Base-by-base conservation (phyloP, 352 stramenopile genomes). In the Pythium aristosporum region DNA sequence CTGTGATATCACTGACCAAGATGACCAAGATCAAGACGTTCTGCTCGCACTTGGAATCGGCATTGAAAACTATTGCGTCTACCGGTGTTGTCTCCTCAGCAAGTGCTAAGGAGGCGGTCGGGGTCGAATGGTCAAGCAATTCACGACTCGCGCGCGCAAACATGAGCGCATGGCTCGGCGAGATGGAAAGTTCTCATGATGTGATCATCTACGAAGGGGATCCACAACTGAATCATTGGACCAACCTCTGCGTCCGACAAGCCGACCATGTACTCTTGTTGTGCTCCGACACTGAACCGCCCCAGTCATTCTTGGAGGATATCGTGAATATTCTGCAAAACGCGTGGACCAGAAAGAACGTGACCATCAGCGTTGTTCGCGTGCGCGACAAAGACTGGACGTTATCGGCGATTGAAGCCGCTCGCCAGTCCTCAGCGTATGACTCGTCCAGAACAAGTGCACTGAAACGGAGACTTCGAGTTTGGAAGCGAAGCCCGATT, bases 181-280 rank as follows among this genome's bases (percentile, higher is more conserved):
- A 96, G 9, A 75, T 96, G 10, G 87, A 96, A 50, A 87, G 80
- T 41, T 77, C 80, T 0, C 81, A 86, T 36, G 83, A 93, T 34
- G 53, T 96, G 18, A 80, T 94, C 3, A 87, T 96, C 36, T 94
- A 92, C 52, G 85, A 94, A 66, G 85, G 80, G 8, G 87, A 96
- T 55, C 64, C 67, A 23, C 64, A 87, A 20, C 67, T 94, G 20
- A 94, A 81, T 16, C 65, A 73, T 5, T 96, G 87, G 87, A 94
- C 85, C 7, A 88, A 88, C 63, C 66, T 96, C 4, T 96, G 87
- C 44, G 82, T 96, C 55, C 84, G 87, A 0, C 87, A 96, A 61
- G 87, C 87, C 18, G 87, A 96, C 63, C 84, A 91, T 36, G 89
- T 96, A 16, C 68, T 96, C 18, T 63, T 96, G 25, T 63, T 96